Percentiles rank a stretch among this genome's conserved stretches.
Conservation (phyloP, 192 early-diverging fungal species). For the Paraglomus brasilianum region DNA sequence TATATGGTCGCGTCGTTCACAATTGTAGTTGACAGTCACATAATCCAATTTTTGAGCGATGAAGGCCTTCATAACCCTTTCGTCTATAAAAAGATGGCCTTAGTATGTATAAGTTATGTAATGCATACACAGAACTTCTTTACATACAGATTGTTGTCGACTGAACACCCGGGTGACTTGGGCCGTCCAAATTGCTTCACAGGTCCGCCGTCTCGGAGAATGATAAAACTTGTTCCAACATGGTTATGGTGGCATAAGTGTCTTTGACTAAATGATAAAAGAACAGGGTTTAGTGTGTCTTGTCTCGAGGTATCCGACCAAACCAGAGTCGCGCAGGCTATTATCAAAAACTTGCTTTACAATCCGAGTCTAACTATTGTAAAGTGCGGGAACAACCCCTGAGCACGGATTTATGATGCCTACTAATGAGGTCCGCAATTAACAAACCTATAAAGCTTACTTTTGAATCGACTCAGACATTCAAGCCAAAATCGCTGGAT, state of each 20-base stretch:
- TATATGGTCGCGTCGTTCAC: slow-evolving; percentile 79
- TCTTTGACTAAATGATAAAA: slow-evolving; percentile 57
- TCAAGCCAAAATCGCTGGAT: slow-evolving; percentile 43
- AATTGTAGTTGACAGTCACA: slow-evolving; percentile 69
- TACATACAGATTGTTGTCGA: slow-evolving; percentile 20
- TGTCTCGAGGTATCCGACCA: too few species aligned
- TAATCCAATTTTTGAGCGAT: slow-evolving; percentile 63
- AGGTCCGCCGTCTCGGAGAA: slow-evolving; percentile 36
- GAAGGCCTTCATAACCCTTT: slow-evolving; percentile 60
- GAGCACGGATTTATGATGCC: too few species aligned
- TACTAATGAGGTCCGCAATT: too few species aligned
- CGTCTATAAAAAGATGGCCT: slow-evolving; percentile 33
- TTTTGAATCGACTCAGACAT: slow-evolving; percentile 38
- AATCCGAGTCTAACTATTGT: too few species aligned
- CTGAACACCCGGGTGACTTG: slow-evolving; percentile 42
- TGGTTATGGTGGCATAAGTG: slow-evolving; percentile 57
- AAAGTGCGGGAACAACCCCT: too few species aligned
- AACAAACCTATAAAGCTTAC: slow-evolving; percentile 25
- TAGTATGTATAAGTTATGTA: neutral
- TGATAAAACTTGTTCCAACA: slow-evolving; percentile 57
- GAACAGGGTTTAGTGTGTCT: neutral
- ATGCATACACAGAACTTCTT: neutral
- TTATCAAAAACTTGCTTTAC: too few species aligned
- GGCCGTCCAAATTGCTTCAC: slow-evolving; percentile 57
- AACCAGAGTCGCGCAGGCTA: too few species aligned